Evolutionary conservation across 2,329 filamentous ascomycete species (phyloP), one percentile per base, ranked within the genome.

Genomic region (Scolecobasidium constrictum): DNA sequence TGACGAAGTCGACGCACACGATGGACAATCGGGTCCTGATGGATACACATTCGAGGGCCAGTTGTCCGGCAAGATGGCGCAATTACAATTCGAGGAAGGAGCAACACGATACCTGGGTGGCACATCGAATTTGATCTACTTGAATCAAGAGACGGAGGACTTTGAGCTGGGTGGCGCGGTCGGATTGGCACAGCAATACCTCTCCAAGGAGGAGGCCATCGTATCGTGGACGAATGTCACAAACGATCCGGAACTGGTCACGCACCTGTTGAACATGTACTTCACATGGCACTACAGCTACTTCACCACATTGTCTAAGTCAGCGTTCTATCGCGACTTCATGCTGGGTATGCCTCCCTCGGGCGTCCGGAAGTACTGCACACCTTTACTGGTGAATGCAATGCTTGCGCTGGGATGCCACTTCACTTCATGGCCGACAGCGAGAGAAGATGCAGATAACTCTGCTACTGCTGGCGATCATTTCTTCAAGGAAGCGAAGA

Each of bases 261-360:
- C 80, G 13, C 90, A 95, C 60, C 75, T 98, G 15, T 77, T 98
- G 57, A 90, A 88, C 55, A 88, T 96, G 85, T 98, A 98, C 64
- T 96, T 96, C 64, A 86, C 81, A 53, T 96, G 90, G 83, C 92
- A 96, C 62, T 96, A 96, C 61, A 81, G 87, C 15, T 96, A 92
- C 63, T 98, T 96, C 60, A 90, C 87, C 3, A 92, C 85, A 0
- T 68, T 96, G 5, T 90, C 88, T 11, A 93, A 86, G 58, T 78
- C 73, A 28, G 67, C 94, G 22, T 96, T 98, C 58, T 88, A 85
- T 56, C 75, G 81, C 34, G 88, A 96, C 58, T 95, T 94, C 53
- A 60, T 81, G 35, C 73, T 72, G 12, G 90, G 92, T 1, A 75
- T 75, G 3, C 35, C 42, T 2, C 67, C 68, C 1, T 62, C 69